Percentiles rank a stretch among this genome's conserved stretches.
Conservation (phyloP, 768 basidiomycete genomes). For the Lactarius sp. region DNA sequence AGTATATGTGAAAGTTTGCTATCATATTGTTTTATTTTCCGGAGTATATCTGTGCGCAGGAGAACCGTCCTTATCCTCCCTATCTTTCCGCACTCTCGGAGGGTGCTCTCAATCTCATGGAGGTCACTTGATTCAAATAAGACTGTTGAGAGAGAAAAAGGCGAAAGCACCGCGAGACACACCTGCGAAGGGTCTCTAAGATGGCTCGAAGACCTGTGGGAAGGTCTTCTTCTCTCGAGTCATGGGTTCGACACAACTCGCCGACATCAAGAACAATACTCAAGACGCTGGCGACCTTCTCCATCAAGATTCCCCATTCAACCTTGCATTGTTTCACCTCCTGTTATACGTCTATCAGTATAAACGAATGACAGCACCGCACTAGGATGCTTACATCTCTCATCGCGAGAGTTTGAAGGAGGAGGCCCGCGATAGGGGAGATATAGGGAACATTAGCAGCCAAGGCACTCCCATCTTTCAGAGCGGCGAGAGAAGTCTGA, state of each 20-base stretch:
- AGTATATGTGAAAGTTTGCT: too few species aligned
- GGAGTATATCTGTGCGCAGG: not conserved
- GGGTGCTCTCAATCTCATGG: not conserved
- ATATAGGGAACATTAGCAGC: too few species aligned
- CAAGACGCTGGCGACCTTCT: not conserved
- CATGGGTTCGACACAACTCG: not conserved
- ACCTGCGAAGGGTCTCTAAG: not conserved
- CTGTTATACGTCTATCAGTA: not conserved
- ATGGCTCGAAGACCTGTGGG: too few species aligned
- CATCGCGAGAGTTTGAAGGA: not conserved
- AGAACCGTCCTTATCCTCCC: too few species aligned
- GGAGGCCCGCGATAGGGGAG: too few species aligned
- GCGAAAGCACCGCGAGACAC: not conserved
- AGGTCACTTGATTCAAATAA: not conserved
- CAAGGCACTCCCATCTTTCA: too few species aligned
- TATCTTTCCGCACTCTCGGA: too few species aligned
- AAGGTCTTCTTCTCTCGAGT: too few species aligned
- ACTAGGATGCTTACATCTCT: not conserved
- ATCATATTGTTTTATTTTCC: not conserved
- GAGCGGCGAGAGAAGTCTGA: too few species aligned
- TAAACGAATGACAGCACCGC: not conserved
- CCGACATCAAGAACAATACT: not conserved
- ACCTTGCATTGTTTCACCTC: too few species aligned
- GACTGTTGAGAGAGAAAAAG: not conserved
- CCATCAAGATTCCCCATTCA: too few species aligned